Conservation (phyloP, 1,284 basidiomycete genomes). For the Marasmius oreades region DNA sequence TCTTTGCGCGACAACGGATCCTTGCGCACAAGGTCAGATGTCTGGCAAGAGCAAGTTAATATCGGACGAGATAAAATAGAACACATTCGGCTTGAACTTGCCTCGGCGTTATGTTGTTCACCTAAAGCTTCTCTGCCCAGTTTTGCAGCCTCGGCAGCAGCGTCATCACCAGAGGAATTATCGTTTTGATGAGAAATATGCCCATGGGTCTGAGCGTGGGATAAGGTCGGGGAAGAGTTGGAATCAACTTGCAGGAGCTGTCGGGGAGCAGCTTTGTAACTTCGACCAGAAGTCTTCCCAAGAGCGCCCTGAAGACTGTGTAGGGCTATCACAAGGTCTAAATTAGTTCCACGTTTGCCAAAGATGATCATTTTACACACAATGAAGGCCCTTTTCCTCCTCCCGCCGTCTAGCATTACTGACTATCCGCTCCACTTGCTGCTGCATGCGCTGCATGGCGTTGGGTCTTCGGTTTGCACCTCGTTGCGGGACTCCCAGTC, state of each 20-base stretch:
- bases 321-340: conserved; percentile 50
- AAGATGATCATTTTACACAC: conserved; percentile 36
- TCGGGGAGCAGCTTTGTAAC: conserved; percentile 93
- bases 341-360: neutral
- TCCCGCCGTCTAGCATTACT: conserved; percentile 87
- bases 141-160: conserved; percentile 68
- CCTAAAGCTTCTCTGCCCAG: conserved; percentile 67
- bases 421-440: conserved; percentile 96
- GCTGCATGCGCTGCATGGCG: conserved; percentile 96
- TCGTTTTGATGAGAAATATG: conserved; percentile 56
- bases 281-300: conserved; percentile 88
- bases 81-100: conserved; percentile 29
- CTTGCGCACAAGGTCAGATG: conserved; percentile 45
- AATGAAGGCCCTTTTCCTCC: conserved; percentile 72
- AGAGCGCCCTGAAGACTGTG: conserved; percentile 93
- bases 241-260: conserved; percentile 89
- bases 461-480: conserved; percentile 74
- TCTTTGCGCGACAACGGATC: conserved; percentile 81
- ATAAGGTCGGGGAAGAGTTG: conserved; percentile 46
- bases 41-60: conserved; percentile 36
- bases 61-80: neutral
- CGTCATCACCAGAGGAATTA: conserved; percentile 36
- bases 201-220: conserved; percentile 43
- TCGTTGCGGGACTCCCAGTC: conserved; percentile 71
- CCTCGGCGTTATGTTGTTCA: conserved; percentile 39